Base-by-base conservation (phyloP, 2,329 filamentous ascomycete genomes). In the Xenoacremonium recifei region DNA sequence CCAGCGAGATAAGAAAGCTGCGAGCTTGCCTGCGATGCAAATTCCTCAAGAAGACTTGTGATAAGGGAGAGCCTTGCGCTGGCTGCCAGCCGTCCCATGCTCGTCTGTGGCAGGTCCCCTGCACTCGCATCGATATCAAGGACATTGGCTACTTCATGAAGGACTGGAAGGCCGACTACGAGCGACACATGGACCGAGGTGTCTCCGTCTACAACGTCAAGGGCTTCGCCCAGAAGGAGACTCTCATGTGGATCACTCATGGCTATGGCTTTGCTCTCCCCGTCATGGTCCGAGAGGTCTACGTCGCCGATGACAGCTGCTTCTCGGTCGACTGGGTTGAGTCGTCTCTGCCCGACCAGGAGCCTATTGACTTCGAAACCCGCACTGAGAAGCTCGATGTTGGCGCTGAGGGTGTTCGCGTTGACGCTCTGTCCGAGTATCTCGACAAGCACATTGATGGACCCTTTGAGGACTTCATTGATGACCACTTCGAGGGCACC, bases 81-180 rank as follows among this genome's bases (percentile, higher is more conserved):
- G 92, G 92, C 35, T 97, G 92, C 73, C 88, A 96, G 71, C 92
- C 92, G 37, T 95, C 91, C 16, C 92, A 97, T 66, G 92, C 92
- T 50, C 85, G 92, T 51, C 77, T 97, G 39, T 97, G 92, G 92
- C 91, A 96, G 70, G 92, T 97, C 33, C 92, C 92, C 47, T 97
- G 92, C 76, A 97, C 92, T 30, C 87, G 92, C 48, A 96, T 96
- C 61, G 92, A 96, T 67, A 97, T 97, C 76, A 96, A 96, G 78
- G 92, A 97, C 60, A 95, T 97, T 59, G 88, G 84, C 32, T 96
- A 95, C 69, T 97, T 97, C 75, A 93, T 96, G 88, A 96, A 96
- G 76, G 92, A 96, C 68, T 97, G 91, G 91, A 95, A 92, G 71
- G 91, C 90, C 33, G 92, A 97, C 66, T 96, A 93, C 59, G 90